Base-by-base conservation (phyloP, 495 filamentous ascomycete species). In the Penicillium macrosclerotiorum region DNA sequence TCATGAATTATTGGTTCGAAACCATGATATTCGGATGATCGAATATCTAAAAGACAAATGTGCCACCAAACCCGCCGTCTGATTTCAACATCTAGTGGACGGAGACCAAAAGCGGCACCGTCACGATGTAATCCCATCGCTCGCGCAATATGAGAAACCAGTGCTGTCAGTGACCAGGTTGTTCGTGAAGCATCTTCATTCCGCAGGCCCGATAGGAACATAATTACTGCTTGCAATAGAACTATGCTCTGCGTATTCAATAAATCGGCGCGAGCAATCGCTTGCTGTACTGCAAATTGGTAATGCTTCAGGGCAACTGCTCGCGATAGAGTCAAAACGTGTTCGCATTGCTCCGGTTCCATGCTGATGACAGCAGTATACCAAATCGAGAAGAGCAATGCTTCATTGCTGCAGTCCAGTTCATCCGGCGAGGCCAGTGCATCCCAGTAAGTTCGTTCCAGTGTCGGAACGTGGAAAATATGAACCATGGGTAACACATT, bases 41-140 rank as follows among this genome's bases (percentile, higher is more conserved):
- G 75, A 34, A 88, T 80, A 62, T 90, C 86, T 8, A 90, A 74
- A 49, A 86, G 81, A 58, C 81, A 86, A 8, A 90, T 72, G 54
- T 89, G 81, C 60, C 86, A 83, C 86, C 86, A 90, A 17, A 89
- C 71, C 3, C 88, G 57, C 4, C 86, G 80, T 3, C 86, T 79
- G 8, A 88, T 67, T 31, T 89, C 83, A 1, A 76, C 79, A 51
- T 89, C 84, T 1, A 89, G 62, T 0, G 84, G 72, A 76, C 64
- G 1, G 63, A 72, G 16, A 75, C 81, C 49, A 87, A 86, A 35
- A 23, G 64, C 72, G 33, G 83, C 68, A 0, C 79, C 78, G 51
- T 90, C 86, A 3, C 86, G 76, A 54, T 94, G 89, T 22, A 94
- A 71, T 3, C 87, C 85, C 29, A 89, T 68, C 4, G 78, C 78